Base-by-base conservation (phyloP, 495 filamentous ascomycete species). In the Aspergillus campestris region DNA sequence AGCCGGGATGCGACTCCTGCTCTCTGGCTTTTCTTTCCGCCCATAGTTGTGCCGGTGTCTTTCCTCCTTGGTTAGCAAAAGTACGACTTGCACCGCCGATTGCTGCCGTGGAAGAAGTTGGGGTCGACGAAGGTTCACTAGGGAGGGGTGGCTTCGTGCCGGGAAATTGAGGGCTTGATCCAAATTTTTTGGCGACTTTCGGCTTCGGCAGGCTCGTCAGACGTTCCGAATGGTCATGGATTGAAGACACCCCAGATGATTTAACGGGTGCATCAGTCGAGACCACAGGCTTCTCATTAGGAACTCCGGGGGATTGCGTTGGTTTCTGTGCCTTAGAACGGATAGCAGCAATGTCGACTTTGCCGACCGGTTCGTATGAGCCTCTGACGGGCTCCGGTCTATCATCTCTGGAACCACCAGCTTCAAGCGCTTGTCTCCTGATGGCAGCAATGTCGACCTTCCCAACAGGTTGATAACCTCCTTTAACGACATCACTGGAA, bases 1-100 rank as follows among this genome's bases (percentile, higher is more conserved):
- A 38, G 31, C 56, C 55, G 38, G 57, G 40, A 32, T 48, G 57
- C 27, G 67, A 64, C 37, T 69, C 70, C 37, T 69, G 74, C 57
- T 94, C 84, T 42, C 80, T 78, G 18, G 85, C 88, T 69, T 96
- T 98, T 64, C 86, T 94, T 66, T 99, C 92, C 0, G 90, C 90
- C 92, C 92, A 99, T 12, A 95, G 62, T 59, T 99, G 92, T 15
- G 94, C 89, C 12, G 92, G 92, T 6, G 92, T 96, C 69, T 97
- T 99, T 38, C 89, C 91, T 46, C 86, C 91, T 65, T 94, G 73
- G 47, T 96, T 88, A 3, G 92, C 91, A 72, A 95, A 98, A 15
- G 88, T 95, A 53, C 85, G 78, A 63, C 89, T 94, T 32, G 89
- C 89, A 46, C 78, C 74, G 18, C 89, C 89, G 37, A 94, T 71